Conservation (phyloP, 768 basidiomycete species). For the Xerocomus spinulosus region DNA sequence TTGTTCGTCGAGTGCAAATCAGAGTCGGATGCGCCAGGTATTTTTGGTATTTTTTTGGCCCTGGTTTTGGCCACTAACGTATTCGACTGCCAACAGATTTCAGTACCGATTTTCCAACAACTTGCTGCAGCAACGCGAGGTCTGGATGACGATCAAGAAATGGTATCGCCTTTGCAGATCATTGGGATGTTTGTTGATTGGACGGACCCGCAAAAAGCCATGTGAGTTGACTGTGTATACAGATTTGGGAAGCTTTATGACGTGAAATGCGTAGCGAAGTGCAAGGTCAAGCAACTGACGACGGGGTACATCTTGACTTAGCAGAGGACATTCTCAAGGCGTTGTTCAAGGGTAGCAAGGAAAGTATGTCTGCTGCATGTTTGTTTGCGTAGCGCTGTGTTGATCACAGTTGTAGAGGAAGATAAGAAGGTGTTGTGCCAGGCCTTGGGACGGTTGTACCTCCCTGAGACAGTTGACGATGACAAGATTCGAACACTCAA, state of each 20-base stretch:
- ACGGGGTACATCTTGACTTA: constrained; percentile 50
- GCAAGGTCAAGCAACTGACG: constrained; percentile 36
- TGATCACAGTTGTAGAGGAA: constrained; percentile 38
- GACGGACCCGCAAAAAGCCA: constrained; percentile 77
- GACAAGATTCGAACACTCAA: constrained; percentile 61
- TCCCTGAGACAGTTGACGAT: constrained; percentile 70
- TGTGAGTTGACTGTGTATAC: constrained; percentile 36
- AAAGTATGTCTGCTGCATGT: constrained; percentile 41
- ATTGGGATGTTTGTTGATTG: constrained; percentile 81
- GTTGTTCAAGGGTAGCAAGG: constrained; percentile 44
- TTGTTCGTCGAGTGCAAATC: constrained; percentile 72
- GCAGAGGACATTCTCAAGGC: constrained; percentile 48
- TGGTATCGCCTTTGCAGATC: constrained; percentile 69
- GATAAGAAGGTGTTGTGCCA: constrained; percentile 62
- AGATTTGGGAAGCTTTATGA: background rate
- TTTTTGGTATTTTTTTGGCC: background rate
- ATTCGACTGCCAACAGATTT: constrained; percentile 46
- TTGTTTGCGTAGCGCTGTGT: no score
- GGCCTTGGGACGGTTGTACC: constrained; percentile 53
- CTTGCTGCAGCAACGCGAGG: constrained; percentile 55
- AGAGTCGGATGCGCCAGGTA: constrained; percentile 61
- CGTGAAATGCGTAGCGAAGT: constrained; percentile 32
- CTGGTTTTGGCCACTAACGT: background rate
- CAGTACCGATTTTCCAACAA: constrained; percentile 62
- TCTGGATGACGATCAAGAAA: constrained; percentile 66